Evolutionary conservation across 441 rosid genomes (phyloP), one percentile per base, ranked within the genome.

Genomic region (Melianthus villosus): DNA sequence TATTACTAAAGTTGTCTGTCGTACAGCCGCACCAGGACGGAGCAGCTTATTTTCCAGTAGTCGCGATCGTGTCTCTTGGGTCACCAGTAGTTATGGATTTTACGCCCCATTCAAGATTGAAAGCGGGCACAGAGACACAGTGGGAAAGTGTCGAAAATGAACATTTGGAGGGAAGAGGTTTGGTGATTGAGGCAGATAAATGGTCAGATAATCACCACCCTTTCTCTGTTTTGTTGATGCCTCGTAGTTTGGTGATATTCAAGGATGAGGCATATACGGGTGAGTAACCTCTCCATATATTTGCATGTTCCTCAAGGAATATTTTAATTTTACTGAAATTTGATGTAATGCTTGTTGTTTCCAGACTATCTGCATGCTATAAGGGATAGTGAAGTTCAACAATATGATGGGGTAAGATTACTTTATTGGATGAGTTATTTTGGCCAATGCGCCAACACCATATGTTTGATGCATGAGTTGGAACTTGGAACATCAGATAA

Each of bases 1-100:
- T 22, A 19, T 35, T 2, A 20, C 31, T 44, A 15, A 54, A 32
- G 34, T 51, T 65, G 20, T 50, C 26, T 54, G 25, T 40, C 42
- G n/a, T 22, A 19, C 80, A 85, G 94, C 85, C 79, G 1, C 94
- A 82, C 65, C 94, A 85, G 56, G 96, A 85, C 43, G 96, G 96
- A 9, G 92, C 96, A 0, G 81, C 96, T 39, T 86, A 86, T 60
- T 66, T 68, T 40, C 94, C 85, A 7, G 96, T 86, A 4, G 96
- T 77, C 45, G 83, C 89, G 45, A 77, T 86, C 26, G 40, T 86
- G 12, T 86, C 96, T 46, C 85, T 86, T 32, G 81, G 75, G 41
- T 69, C 94, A 27, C 77, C 89, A 18, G 89, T 50, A 9, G 76
- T 86, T 27, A 79, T 86, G 96, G 79, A 79, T 42, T 86, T 86